Conservation (phyloP, 2,329 filamentous ascomycete species). For the Alternaria rosae region DNA sequence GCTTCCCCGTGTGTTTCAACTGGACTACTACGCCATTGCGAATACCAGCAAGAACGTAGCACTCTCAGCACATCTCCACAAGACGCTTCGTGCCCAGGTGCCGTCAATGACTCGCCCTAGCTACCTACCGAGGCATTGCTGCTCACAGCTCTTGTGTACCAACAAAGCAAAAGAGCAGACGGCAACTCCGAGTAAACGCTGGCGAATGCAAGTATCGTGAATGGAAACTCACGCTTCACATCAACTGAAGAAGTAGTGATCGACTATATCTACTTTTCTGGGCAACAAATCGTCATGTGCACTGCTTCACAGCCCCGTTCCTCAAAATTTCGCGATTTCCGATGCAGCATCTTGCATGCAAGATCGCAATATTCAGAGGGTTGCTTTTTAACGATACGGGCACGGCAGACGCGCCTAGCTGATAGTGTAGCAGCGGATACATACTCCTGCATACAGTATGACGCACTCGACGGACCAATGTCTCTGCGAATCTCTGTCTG, state of each 20-base stretch:
- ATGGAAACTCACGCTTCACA: not conserved
- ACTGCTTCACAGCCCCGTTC: not conserved
- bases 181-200: not conserved
- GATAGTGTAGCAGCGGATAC: not conserved
- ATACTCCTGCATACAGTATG: not conserved
- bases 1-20: not conserved
- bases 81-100: not conserved
- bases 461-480: not conserved
- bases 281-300: not conserved
- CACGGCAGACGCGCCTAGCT: not conserved
- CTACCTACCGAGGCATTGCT: not conserved
- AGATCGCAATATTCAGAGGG: not conserved
- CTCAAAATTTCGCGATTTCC: constrained; percentile 4
- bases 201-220: not conserved
- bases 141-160: not conserved
- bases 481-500: constrained; percentile 1
- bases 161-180: not conserved
- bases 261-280: constrained; percentile 1
- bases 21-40: not conserved
- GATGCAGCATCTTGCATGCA: constrained; percentile 1
- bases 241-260: constrained; percentile 1
- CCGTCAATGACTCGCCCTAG: not conserved
- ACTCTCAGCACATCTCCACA: not conserved
- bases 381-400: not conserved
- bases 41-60: not conserved